Evolutionary conservation across 257 asterid species (phyloP).

Genomic region (Penstemon davidsonii): DNA sequence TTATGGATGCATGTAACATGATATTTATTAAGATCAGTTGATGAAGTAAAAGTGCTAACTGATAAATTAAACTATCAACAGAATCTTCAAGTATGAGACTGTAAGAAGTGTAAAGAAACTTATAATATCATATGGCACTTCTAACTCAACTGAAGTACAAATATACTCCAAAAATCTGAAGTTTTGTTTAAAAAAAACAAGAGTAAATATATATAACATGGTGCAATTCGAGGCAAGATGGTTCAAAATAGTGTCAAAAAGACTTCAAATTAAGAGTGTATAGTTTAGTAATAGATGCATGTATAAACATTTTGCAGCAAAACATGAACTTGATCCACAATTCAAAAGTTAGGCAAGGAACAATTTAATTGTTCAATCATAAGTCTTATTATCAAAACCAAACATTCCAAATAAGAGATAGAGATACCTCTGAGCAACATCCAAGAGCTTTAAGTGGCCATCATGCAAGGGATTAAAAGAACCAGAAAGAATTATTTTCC

Average conservation of each 20-base stretch:
- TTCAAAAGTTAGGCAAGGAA: slow-evolving; percentile 9
- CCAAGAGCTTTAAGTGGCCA: slow-evolving; percentile 92
- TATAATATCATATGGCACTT: not conserved
- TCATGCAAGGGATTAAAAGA: slow-evolving; percentile 95
- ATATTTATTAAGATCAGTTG: slow-evolving; percentile 7
- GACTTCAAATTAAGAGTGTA: slow-evolving; percentile 8
- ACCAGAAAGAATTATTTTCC: slow-evolving; percentile 87
- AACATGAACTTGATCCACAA: slow-evolving; percentile 11
- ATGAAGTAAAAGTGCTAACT: not conserved
- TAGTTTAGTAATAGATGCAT: not conserved
- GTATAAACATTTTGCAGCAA: not conserved
- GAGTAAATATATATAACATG: not conserved
- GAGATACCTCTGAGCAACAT: slow-evolving; percentile 73
- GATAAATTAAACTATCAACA: slow-evolving; percentile 15
- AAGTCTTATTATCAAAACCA: slow-evolving; percentile 10
- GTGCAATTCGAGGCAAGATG: not conserved
- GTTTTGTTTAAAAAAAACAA: not conserved
- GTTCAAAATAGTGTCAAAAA: not conserved
- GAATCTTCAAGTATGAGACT: not conserved
- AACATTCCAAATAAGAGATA: slow-evolving; percentile 15
- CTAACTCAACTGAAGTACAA: not conserved
- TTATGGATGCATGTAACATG: not conserved
- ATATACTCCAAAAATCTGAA: not conserved
- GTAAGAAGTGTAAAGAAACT: no score
- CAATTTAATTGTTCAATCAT: slow-evolving; percentile 7